Conservation (phyloP, 108 stramenopile genomes). For the Tribonema minus region DNA sequence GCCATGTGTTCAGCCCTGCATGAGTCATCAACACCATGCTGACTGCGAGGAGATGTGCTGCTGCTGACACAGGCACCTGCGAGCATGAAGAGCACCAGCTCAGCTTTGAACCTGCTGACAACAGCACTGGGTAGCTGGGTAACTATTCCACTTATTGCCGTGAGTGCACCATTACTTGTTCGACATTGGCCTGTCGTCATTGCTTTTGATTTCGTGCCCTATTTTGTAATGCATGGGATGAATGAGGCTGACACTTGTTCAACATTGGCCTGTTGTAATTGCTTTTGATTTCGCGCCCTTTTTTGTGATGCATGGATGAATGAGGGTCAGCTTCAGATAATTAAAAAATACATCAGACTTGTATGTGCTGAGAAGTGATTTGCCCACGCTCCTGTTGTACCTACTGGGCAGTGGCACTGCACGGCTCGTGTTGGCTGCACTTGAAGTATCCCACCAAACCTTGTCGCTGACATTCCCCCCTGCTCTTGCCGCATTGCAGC, state of each 20-base stretch:
- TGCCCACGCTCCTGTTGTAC: not conserved
- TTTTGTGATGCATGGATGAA: not conserved
- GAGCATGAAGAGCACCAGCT: constrained; percentile 46
- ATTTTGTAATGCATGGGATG: not conserved
- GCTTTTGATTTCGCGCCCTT: not conserved
- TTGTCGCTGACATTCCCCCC: not conserved
- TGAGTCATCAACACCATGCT: no score
- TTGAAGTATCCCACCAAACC: no score
- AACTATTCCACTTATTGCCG: constrained; percentile 40
- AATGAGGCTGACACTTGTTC: not conserved
- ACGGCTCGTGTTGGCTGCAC: not conserved
- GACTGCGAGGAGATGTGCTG: no score
- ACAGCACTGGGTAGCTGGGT: constrained; percentile 53
- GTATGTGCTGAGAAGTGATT: not conserved
- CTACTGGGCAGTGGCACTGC: not conserved
- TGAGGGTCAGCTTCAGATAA: not conserved
- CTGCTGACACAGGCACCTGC: constrained; percentile 25
- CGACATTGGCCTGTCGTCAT: not conserved
- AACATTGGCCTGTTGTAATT: not conserved
- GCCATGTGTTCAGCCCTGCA: no score
- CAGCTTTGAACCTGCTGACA: constrained; percentile 47
- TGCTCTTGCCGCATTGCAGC: not conserved
- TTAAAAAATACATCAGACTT: not conserved
- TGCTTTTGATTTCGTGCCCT: not conserved
- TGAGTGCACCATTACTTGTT: not conserved